phyloP scores from a whole-genome alignment of 2,329 filamentous ascomycete species.

The Aspergillus sp. region DNA sequence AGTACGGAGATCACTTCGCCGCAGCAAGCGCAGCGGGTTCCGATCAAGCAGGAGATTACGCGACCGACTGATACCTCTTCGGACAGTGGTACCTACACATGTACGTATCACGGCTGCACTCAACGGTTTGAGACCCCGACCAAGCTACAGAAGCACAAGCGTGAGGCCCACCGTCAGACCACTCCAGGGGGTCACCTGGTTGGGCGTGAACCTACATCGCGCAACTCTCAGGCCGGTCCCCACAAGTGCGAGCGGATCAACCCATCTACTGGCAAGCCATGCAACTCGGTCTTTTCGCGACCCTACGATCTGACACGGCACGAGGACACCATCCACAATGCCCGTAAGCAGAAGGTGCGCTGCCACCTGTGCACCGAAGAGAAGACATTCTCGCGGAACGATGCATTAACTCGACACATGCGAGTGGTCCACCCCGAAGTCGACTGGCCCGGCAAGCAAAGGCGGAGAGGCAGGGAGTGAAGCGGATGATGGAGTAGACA shows the following conservation, averaged over 20 bases:
- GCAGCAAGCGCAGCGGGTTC: slow-evolving; percentile 25
- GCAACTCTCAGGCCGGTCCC: slow-evolving; percentile 87
- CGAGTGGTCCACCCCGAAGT: slow-evolving; percentile 89
- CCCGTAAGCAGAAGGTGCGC: slow-evolving; percentile 86
- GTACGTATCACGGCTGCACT: slow-evolving; percentile 88
- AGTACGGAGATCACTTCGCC: slow-evolving; percentile 32
- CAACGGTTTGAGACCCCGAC: slow-evolving; percentile 82
- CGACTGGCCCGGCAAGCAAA: slow-evolving; percentile 67
- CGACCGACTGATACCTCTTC: slow-evolving; percentile 63
- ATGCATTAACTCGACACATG: slow-evolving; percentile 91
- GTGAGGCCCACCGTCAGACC: slow-evolving; percentile 82
- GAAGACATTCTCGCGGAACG: slow-evolving; percentile 93
- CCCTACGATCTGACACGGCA: slow-evolving; percentile 96
- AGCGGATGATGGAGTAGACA: neutral
- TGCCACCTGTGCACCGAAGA: slow-evolving; percentile 92
- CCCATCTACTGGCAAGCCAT: slow-evolving; percentile 89
- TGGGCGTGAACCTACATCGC: slow-evolving; percentile 42
- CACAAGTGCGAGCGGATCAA: slow-evolving; percentile 92
- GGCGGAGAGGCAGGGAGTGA: slow-evolving; percentile 35
- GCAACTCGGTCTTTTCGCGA: slow-evolving; percentile 88
- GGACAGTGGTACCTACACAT: slow-evolving; percentile 88
- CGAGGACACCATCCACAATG: slow-evolving; percentile 96
- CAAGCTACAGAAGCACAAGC: slow-evolving; percentile 90
- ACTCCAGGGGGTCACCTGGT: slow-evolving; percentile 47
- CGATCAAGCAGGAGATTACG: slow-evolving; percentile 29